phyloP scores from a whole-genome alignment of 257 asterid species.

The Nicotiana obtusifolia region DNA sequence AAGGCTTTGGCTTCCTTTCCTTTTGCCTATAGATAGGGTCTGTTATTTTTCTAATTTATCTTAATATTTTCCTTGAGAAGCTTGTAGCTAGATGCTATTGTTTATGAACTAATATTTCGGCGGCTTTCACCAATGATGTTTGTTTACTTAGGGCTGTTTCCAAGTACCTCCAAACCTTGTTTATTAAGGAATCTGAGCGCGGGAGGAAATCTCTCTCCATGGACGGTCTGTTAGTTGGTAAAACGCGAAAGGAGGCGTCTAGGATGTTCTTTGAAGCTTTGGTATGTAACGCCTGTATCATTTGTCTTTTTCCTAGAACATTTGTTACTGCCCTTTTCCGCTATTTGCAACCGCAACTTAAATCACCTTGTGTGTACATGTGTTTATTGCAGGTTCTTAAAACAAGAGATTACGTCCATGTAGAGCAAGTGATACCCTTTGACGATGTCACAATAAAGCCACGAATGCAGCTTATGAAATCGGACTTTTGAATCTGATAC shows the following conservation, averaged over 20 bases:
- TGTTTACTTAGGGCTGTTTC: constrained; percentile 67
- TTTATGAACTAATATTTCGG: neutral
- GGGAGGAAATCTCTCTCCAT: constrained; percentile 54
- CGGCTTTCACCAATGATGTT: neutral
- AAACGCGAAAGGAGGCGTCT: constrained; percentile 95
- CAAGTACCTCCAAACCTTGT: constrained; percentile 72
- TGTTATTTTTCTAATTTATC: neutral
- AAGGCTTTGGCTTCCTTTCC: neutral
- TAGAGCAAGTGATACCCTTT: constrained; percentile 39
- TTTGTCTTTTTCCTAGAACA: too few relatives aligned
- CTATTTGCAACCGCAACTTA: neutral
- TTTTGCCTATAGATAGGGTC: neutral
- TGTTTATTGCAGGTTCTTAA: constrained; percentile 41
- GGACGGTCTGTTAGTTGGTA: constrained; percentile 63
- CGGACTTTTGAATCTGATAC: constrained; percentile 24
- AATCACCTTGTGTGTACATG: too few relatives aligned
- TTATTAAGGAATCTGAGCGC: constrained; percentile 57
- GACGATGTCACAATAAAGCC: constrained; percentile 35
- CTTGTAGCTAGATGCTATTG: neutral
- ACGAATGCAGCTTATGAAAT: constrained; percentile 36
- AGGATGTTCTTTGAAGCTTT: constrained; percentile 91
- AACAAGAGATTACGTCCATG: constrained; percentile 50
- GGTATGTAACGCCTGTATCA: constrained; percentile 34
- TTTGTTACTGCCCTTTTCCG: neutral
- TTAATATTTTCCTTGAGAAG: neutral